These are phyloP conservation scores for Aspergillus indologenus DNA, from an alignment of 495 filamentous ascomycete genomes.

Conservation along the genomic window DNA sequence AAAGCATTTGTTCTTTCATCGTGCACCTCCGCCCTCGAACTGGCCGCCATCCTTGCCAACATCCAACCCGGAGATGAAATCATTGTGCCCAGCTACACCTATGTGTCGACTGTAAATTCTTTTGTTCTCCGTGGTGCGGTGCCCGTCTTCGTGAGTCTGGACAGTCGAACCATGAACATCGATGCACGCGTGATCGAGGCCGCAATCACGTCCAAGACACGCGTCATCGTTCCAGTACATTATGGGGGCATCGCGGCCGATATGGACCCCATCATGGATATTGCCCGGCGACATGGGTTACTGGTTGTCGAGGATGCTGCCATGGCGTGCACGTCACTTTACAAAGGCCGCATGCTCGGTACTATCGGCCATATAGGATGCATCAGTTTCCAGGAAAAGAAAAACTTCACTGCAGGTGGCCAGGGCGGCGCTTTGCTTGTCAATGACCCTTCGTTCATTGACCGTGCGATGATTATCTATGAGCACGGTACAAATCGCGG, in stretches of 20 bases:
- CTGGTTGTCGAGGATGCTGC: slow-evolving; percentile 25
- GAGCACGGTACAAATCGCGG: slow-evolving; percentile 27
- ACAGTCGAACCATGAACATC: slow-evolving; percentile 18
- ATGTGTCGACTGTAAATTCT: slow-evolving; percentile 20
- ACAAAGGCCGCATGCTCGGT: slow-evolving; percentile 9
- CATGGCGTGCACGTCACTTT: slow-evolving; percentile 12
- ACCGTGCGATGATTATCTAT: slow-evolving; percentile 16
- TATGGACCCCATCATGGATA: slow-evolving; percentile 22
- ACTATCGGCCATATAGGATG: slow-evolving; percentile 23
- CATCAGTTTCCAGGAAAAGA: slow-evolving; percentile 27
- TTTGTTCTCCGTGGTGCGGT: slow-evolving; percentile 18
- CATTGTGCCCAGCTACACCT: slow-evolving; percentile 24
- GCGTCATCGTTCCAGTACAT: slow-evolving; percentile 22
- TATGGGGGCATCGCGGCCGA: slow-evolving; percentile 24
- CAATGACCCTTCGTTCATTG: slow-evolving; percentile 16
- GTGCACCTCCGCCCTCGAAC: slow-evolving; percentile 20
- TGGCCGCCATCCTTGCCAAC: slow-evolving; percentile 16
- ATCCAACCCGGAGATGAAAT: slow-evolving; percentile 23
- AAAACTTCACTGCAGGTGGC: slow-evolving; percentile 24
- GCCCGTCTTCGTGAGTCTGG: slow-evolving; percentile 17
- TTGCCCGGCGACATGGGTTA: slow-evolving; percentile 17
- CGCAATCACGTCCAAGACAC: slow-evolving; percentile 20
- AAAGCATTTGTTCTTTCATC: slow-evolving; percentile 17
- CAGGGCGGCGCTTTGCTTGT: slow-evolving; percentile 20
- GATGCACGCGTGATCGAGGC: slow-evolving; percentile 14